Evolutionary conservation across 306 rosid species (phyloP).

Genomic region (Pyrus betulifolia): DNA sequence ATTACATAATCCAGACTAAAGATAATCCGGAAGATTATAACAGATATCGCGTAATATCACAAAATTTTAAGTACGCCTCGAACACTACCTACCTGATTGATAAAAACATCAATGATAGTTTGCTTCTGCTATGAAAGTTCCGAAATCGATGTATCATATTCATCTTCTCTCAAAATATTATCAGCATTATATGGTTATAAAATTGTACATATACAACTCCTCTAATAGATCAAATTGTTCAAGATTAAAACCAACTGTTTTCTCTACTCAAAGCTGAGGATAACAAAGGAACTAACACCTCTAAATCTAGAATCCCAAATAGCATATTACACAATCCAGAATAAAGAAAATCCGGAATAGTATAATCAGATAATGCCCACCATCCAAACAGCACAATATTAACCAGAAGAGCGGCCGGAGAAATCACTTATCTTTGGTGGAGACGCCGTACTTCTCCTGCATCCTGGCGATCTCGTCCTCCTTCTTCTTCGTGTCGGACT

Average conservation of each 20-base stretch:
- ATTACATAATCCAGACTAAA: not conserved
- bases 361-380: not conserved
- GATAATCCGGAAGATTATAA: not conserved
- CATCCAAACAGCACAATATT: not conserved
- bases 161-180: conserved; percentile 1
- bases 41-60: not conserved
- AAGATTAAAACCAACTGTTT: too few species aligned
- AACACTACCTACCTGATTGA: too few species aligned
- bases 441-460: conserved; percentile 89
- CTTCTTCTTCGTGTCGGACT: conserved; percentile 83
- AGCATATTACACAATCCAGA: not conserved
- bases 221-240: not conserved
- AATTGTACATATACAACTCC: conserved; percentile 38
- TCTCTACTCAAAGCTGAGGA: not conserved
- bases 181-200: conserved; percentile 15
- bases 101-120: not conserved
- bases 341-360: not conserved
- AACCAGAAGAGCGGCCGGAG: not conserved
- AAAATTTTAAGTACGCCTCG: too few species aligned
- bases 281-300: not conserved
- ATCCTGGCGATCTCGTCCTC: conserved; percentile 78
- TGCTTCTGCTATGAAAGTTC: conserved; percentile 52
- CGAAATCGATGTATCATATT: conserved; percentile 43
- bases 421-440: conserved; percentile 74
- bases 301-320: not conserved